Evolutionary conservation across 106 monocot species (phyloP), one percentile per base, ranked within the genome.

Genomic region (Iris macrosiphon): DNA sequence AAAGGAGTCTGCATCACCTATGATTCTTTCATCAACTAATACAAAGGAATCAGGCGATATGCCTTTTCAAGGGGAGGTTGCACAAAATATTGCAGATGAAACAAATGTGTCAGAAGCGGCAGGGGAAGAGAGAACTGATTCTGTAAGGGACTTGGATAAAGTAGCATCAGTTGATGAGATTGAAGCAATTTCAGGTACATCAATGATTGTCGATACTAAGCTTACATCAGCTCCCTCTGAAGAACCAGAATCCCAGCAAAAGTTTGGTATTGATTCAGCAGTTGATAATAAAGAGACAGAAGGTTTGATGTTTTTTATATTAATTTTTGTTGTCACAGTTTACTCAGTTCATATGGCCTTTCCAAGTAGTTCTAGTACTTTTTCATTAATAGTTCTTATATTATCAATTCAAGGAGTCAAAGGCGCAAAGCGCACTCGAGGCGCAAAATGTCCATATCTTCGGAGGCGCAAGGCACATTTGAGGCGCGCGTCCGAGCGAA

Each of bases 201-300:
- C 40, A 22, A 64, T 54, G 46, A 21, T 20, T 51, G 52, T n/a
- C 4, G 52, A 59, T 14, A 32, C 24, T 2, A 49, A 61, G 23
- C 57, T n/a, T n/a, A n/a, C n/a, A n/a, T n/a, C n/a, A n/a, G n/a
- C 57, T 63, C 33, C 45, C 34, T 14, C 19, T 24, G 61, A 80
- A 61, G 68, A 55, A 26, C 59, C 60, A 46, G 73, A 46, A 8
- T 42, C 41, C 20, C 44, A 41, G 14, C 45, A 73, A 43, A 50
- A 35, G 29, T 19, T 25, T 49, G 19, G 31, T 68, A 39, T 29
- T 45, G 35, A 27, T 38, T 67, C 62, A 49, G 39, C 57, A 30
- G 22, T 33, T 16, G 61, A 37, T 34, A 34, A 14, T 52, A 59
- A 31, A 57, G 62, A 57, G 15, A 11, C 26, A 48, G 28, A 39